phyloP scores from a whole-genome alignment of 2,329 filamentous ascomycete genomes.

The Phyllosticta citriasiana region DNA sequence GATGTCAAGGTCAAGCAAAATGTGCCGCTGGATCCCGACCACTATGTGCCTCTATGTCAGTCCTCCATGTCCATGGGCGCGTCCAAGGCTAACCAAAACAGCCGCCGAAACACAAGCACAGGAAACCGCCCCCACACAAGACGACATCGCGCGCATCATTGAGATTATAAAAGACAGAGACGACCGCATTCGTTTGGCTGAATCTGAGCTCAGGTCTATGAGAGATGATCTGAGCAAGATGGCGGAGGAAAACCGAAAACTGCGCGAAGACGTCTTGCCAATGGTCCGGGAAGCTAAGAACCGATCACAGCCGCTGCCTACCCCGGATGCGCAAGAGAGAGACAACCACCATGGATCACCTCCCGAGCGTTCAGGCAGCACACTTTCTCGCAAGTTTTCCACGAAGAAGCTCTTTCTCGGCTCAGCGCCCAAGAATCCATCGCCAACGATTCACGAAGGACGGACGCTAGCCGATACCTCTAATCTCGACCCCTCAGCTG shows the following conservation, averaged over 20 bases:
- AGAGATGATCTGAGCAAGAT: constrained; percentile 41
- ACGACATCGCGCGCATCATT: constrained; percentile 85
- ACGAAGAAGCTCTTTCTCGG: constrained; percentile 44
- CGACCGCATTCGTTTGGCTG: constrained; percentile 74
- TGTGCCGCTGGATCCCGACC: constrained; percentile 79
- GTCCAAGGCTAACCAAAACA: constrained; percentile 28
- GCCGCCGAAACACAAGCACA: constrained; percentile 82
- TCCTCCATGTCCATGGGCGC: not conserved
- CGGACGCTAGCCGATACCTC: constrained; percentile 31
- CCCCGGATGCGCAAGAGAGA: constrained; percentile 28
- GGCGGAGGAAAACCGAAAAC: constrained; percentile 72
- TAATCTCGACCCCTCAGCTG: constrained; percentile 40
- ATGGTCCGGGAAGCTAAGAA: constrained; percentile 87
- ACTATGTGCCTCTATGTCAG: constrained; percentile 85
- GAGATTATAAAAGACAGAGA: constrained; percentile 83
- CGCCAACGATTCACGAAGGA: constrained; percentile 39
- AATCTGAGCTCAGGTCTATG: constrained; percentile 72
- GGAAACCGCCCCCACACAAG: constrained; percentile 78
- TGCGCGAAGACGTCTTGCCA: constrained; percentile 86
- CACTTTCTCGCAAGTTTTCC: constrained; percentile 42
- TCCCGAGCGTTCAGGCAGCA: constrained; percentile 32
- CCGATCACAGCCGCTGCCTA: constrained; percentile 75
- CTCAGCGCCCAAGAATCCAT: constrained; percentile 39
- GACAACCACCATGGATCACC: constrained; percentile 25
- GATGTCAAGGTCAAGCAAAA: constrained; percentile 93